Conservation (phyloP, 805 yeast genomes). For the Scheffersomyces coipomensis region DNA sequence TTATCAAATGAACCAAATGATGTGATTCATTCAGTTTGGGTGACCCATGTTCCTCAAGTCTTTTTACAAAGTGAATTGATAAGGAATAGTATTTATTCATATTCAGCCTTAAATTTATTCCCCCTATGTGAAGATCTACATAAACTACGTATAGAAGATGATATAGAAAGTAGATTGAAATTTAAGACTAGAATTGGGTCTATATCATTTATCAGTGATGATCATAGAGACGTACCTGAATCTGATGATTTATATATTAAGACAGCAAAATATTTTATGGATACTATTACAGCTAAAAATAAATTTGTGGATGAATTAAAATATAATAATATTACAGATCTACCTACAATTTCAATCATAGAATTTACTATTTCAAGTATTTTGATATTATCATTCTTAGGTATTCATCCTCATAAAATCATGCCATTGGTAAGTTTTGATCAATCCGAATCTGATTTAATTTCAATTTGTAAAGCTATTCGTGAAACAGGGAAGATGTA, state of each 20-base stretch:
- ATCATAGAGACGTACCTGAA: no score
- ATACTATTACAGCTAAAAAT: not conserved
- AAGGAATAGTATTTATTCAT: conserved; percentile 20
- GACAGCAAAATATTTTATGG: conserved; percentile 5
- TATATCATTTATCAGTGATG: not conserved
- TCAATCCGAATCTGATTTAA: conserved; percentile 15
- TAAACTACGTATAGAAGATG: not conserved
- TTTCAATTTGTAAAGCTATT: conserved; percentile 18
- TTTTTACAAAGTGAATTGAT: conserved; percentile 23
- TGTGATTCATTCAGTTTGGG: conserved; percentile 22
- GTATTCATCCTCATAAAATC: conserved; percentile 28
- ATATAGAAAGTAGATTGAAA: not conserved
- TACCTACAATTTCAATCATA: no score
- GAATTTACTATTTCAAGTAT: conserved; percentile 18
- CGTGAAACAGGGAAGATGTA: not conserved
- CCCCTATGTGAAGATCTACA: no score
- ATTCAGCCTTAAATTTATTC: no score
- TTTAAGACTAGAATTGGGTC: not conserved
- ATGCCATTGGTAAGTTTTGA: conserved; percentile 27
- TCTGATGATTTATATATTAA: conserved; percentile 2
- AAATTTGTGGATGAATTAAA: not conserved
- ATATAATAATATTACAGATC: no score
- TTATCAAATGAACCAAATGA: conserved; percentile 22
- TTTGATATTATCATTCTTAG: conserved; percentile 25
- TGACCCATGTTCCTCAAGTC: conserved; percentile 20